These are phyloP conservation scores for Farysia itapuensis DNA, from an alignment of 1,284 basidiomycete species.

Conservation along the genomic window DNA sequence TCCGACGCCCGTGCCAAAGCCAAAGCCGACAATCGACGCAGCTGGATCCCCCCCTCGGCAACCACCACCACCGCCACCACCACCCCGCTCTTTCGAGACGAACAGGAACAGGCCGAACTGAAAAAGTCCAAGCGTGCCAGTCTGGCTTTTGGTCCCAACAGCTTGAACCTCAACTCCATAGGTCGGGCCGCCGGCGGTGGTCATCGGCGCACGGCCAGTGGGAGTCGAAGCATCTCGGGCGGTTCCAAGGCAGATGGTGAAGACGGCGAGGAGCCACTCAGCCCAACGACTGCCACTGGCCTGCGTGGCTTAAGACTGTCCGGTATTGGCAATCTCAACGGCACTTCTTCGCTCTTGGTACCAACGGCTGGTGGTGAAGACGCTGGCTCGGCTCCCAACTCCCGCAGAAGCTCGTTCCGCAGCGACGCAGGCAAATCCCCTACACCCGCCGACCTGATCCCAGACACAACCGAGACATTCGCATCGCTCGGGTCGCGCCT, in stretches of 20 bases:
- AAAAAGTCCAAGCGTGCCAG: constrained; percentile 44
- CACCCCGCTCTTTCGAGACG: too few species aligned
- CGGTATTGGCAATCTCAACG: constrained; percentile 17
- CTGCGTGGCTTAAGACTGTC: constrained; percentile 33
- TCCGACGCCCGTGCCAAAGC: constrained; percentile 37
- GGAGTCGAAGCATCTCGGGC: constrained; percentile 30
- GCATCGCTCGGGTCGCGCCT: constrained; percentile 13
- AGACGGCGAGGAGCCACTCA: constrained; percentile 24
- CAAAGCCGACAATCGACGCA: constrained; percentile 36
- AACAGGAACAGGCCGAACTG: constrained; percentile 38
- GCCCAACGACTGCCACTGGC: constrained; percentile 29
- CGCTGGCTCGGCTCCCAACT: constrained; percentile 25
- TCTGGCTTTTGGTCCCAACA: constrained; percentile 46
- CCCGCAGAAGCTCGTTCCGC: constrained; percentile 33
- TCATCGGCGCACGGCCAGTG: constrained; percentile 33
- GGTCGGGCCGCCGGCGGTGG: constrained; percentile 10
- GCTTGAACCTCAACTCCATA: constrained; percentile 14
- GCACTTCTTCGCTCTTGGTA: constrained; percentile 12
- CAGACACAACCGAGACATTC: background rate
- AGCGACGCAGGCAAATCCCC: constrained; percentile 9
- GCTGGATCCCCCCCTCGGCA: constrained; percentile 24
- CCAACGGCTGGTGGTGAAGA: constrained; percentile 7
- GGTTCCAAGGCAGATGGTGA: constrained; percentile 21
- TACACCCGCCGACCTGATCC: constrained; percentile 13
- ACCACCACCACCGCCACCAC: constrained; percentile 6